These are phyloP conservation scores for Chaetoceros tenuissimus DNA, from an alignment of 108 stramenopile species.

Conservation along the genomic window DNA sequence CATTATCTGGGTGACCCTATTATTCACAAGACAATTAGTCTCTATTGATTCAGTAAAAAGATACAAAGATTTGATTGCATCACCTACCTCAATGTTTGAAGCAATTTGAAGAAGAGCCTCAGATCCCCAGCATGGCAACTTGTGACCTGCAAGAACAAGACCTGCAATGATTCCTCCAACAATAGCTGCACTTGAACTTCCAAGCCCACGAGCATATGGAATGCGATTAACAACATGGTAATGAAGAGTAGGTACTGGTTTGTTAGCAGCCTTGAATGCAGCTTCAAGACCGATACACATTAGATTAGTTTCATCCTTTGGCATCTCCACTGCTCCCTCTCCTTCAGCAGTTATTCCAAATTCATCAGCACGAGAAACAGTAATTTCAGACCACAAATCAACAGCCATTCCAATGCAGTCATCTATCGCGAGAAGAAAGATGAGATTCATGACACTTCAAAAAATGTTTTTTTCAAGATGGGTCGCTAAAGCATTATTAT, in stretches of 20 bases:
- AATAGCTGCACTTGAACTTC: conserved; percentile 94
- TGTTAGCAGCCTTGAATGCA: conserved; percentile 90
- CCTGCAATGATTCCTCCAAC: conserved; percentile 97
- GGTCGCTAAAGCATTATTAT: too few species aligned
- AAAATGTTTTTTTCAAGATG: too few species aligned
- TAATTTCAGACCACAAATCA: conserved; percentile 97
- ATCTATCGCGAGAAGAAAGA: conserved; percentile 25
- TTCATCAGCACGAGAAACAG: conserved; percentile 77
- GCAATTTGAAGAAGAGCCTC: conserved; percentile 97
- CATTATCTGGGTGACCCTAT: conserved; percentile 97
- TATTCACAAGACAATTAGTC: conserved; percentile 1
- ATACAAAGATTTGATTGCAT: background rate
- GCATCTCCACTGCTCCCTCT: conserved; percentile 82
- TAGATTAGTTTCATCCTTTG: conserved; percentile 83
- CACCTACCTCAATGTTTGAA: conserved; percentile 83
- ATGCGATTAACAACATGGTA: conserved; percentile 90
- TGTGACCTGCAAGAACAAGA: conserved; percentile 92
- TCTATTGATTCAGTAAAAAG: conserved; percentile 1
- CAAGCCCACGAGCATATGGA: conserved; percentile 94
- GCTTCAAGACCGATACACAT: conserved; percentile 88
- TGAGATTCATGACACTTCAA: too few species aligned
- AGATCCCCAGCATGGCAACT: conserved; percentile 89
- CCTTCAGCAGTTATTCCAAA: conserved; percentile 91
- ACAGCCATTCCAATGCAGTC: conserved; percentile 97
- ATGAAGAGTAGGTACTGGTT: conserved; percentile 84